phyloP scores from a whole-genome alignment of 768 basidiomycete genomes.

The Daedaleopsis sinensis region DNA sequence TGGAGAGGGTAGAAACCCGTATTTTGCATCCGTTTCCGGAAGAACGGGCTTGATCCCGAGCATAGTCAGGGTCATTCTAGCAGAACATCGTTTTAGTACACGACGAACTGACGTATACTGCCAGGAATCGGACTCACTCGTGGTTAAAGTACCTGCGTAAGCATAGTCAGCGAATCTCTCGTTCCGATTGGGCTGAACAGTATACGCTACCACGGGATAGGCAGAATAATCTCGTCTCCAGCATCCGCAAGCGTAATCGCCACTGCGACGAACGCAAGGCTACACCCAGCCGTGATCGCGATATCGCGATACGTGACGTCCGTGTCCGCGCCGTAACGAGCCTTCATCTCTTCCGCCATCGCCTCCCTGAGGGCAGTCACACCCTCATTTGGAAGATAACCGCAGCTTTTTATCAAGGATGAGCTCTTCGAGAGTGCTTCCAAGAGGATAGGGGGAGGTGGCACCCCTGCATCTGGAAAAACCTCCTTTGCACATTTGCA shows the following conservation, averaged over 20 bases:
- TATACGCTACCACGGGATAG: constrained; percentile 67
- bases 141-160: constrained; percentile 66
- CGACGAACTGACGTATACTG: neutral
- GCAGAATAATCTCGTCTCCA: constrained; percentile 73
- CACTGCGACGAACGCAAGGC: constrained; percentile 66
- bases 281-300: constrained; percentile 73
- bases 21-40: constrained; percentile 50
- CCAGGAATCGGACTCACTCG: constrained; percentile 42
- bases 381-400: constrained; percentile 65
- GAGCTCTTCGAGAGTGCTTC: constrained; percentile 49
- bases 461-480: too few species aligned
- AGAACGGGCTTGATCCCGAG: constrained; percentile 62
- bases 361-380: constrained; percentile 53
- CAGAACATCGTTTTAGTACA: too few species aligned
- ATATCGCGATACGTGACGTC: constrained; percentile 60
- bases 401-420: constrained; percentile 45
- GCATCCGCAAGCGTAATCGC: constrained; percentile 67
- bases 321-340: constrained; percentile 51
- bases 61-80: constrained; percentile 68
- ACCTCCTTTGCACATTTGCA: too few species aligned
- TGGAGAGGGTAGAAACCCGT: constrained; percentile 64
- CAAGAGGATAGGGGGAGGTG: constrained; percentile 53
- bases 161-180: neutral
- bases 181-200: neutral
- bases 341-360: constrained; percentile 62